Evolutionary conservation across 2,329 filamentous ascomycete species (phyloP).

Genomic region (Trematosphaeria pertusa): DNA sequence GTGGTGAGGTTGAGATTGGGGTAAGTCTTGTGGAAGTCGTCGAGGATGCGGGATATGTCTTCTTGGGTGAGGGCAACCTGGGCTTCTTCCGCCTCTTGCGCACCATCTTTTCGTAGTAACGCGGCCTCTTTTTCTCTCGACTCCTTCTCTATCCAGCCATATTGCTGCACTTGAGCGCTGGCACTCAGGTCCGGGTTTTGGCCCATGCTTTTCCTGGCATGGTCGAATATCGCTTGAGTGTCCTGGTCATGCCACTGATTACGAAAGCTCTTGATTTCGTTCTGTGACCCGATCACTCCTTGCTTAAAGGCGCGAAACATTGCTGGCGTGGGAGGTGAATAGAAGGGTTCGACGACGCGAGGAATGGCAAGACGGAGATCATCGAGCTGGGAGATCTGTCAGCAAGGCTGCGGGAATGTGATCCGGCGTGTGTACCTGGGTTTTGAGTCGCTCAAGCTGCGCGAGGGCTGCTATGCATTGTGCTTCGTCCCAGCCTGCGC

Average conservation of each 20-base stretch:
- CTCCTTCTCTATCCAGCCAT: slow-evolving; percentile 49
- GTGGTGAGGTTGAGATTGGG: slow-evolving; percentile 38
- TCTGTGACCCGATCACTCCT: slow-evolving; percentile 44
- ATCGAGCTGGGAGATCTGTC: slow-evolving; percentile 45
- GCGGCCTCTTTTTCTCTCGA: slow-evolving; percentile 24
- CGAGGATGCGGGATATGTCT: slow-evolving; percentile 30
- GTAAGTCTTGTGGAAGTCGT: slow-evolving; percentile 31
- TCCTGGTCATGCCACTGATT: slow-evolving; percentile 47
- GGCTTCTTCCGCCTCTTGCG: slow-evolving; percentile 16
- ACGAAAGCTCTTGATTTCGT: slow-evolving; percentile 47
- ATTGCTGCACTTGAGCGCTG: slow-evolving; percentile 39
- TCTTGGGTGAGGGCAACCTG: slow-evolving; percentile 22
- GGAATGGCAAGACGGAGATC: slow-evolving; percentile 52
- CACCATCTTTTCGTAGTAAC: slow-evolving; percentile 15
- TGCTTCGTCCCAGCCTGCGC: slow-evolving; percentile 47
- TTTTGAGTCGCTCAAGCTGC: slow-evolving; percentile 52
- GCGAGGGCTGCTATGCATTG: slow-evolving; percentile 52
- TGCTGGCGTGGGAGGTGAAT: slow-evolving; percentile 31
- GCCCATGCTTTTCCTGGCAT: slow-evolving; percentile 44
- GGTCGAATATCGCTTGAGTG: slow-evolving; percentile 43
- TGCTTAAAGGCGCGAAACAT: slow-evolving; percentile 49
- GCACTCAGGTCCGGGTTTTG: slow-evolving; percentile 47
- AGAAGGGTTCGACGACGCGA: slow-evolving; percentile 50
- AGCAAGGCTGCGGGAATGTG: slow-evolving; percentile 4
- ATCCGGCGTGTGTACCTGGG: slow-evolving; percentile 42